Evolutionary conservation across 352 stramenopile genomes (phyloP).

Genomic region (Pythium rhizo-oryzae): DNA sequence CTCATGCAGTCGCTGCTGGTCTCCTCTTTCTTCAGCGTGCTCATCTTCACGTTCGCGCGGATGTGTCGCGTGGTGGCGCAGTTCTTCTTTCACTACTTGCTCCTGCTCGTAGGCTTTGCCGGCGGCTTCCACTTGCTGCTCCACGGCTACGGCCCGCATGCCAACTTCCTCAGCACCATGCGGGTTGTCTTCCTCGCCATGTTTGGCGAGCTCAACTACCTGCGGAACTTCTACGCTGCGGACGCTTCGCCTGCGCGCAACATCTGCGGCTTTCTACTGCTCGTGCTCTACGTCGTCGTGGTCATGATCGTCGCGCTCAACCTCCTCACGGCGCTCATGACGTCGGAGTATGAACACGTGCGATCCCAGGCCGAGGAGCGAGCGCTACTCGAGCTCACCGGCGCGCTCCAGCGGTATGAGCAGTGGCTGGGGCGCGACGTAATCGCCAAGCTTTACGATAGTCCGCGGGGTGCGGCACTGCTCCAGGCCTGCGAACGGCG

Average conservation of each 20-base stretch:
- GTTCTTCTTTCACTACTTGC: conserved; percentile 57
- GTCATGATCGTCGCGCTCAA: conserved; percentile 64
- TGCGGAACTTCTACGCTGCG: conserved; percentile 52
- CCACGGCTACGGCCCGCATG: conserved; percentile 45
- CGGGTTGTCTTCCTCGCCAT: conserved; percentile 60
- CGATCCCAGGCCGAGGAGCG: conserved; percentile 56
- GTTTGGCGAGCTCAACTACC: conserved; percentile 62
- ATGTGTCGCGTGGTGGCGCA: conserved; percentile 59
- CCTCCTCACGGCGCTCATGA: conserved; percentile 58
- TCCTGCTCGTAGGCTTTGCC: conserved; percentile 55
- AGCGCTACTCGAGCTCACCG: conserved; percentile 46
- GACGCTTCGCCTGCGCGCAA: conserved; percentile 43
- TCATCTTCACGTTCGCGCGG: conserved; percentile 69
- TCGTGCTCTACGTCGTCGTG: conserved; percentile 56
- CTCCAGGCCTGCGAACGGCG: conserved; percentile 32
- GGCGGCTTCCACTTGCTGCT: conserved; percentile 49
- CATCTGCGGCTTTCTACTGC: conserved; percentile 42
- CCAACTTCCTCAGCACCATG: conserved; percentile 49
- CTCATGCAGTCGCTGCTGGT: conserved; percentile 60
- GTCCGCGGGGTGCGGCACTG: conserved; percentile 35
- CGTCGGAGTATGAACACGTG: conserved; percentile 61
- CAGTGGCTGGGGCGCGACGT: conserved; percentile 46
- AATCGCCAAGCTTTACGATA: conserved; percentile 43
- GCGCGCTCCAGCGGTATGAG: conserved; percentile 56
- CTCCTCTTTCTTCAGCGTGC: conserved; percentile 59